Conservation (phyloP, 2,329 filamentous ascomycete genomes). For the Phialophora chinensis region DNA sequence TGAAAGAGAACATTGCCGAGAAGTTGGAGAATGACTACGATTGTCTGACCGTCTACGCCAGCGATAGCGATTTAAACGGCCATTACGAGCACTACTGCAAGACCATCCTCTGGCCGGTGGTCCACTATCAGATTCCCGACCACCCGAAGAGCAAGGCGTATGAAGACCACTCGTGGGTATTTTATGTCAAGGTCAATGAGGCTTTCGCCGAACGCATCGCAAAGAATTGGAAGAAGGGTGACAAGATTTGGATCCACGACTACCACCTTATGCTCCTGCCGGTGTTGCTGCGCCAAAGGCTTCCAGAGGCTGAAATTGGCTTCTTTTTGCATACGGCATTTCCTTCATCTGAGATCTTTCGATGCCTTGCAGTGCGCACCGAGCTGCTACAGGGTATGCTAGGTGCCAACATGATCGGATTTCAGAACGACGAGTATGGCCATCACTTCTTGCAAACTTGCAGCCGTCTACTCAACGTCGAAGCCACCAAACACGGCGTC, state of each 20-base stretch:
- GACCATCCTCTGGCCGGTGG: constrained; percentile 95
- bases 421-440: constrained; percentile 91
- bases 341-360: constrained; percentile 93
- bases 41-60: constrained; percentile 72
- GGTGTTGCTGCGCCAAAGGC: constrained; percentile 82
- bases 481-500: constrained; percentile 85
- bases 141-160: constrained; percentile 98
- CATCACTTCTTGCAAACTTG: constrained; percentile 96
- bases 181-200: constrained; percentile 90
- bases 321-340: constrained; percentile 97
- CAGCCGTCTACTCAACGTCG: constrained; percentile 86
- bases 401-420: constrained; percentile 88
- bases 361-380: constrained; percentile 84
- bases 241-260: constrained; percentile 94
- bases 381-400: constrained; percentile 90
- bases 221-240: constrained; percentile 89
- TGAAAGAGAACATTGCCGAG: constrained; percentile 83
- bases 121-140: constrained; percentile 97
- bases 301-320: constrained; percentile 89
- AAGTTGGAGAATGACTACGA: constrained; percentile 80
- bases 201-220: constrained; percentile 90
- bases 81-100: constrained; percentile 98
- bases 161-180: constrained; percentile 94
- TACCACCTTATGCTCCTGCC: constrained; percentile 92
- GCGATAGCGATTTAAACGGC: constrained; percentile 90